Base-by-base conservation (phyloP, 345 rosid species). In the Excoecaria agallocha region DNA sequence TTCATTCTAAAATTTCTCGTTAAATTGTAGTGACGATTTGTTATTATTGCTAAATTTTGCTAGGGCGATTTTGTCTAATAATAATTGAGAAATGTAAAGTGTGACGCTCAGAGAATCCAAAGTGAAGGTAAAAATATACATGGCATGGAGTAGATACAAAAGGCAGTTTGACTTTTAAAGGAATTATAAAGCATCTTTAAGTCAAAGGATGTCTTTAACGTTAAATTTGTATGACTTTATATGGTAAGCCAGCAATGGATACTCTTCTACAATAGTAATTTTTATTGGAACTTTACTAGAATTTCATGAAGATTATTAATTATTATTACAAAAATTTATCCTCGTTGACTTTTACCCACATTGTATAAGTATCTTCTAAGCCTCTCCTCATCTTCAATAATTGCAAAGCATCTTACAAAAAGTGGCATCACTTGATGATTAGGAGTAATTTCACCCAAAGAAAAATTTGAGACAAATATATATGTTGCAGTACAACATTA, bases 191-290 rank as follows among this genome's bases (percentile, higher is more conserved):
- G 78, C 52, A 17, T 1, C 2, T 39, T 1, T 22, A 11, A 59
- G 67, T 59, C 60, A 68, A 60, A 68, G 67, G 22, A 41, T 69
- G 19, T 30, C 46, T 43, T 56, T 54, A 43, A 65, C 30, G 22
- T 8, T 46, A 19, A 57, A n/a, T 48, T 62, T 68, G 20, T 68
- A 58, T 75, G 66, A 58, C 45, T 48, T 37, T 54, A 19, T 54
- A 54, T 17, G 9, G 11, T 50, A 11, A 57, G 56, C 46, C 48
- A 43, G 15, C 52, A 30, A 46, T 66, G 17, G 71, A 74, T 67
- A 37, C 72, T 68, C 66, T 67, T 67, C 66, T 67, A 57, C 66
- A 49, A 58, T 46, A 55, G 57, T 45, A 8, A n/a, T 22, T 10
- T 22, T 58, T 4, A 22, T 22, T 54, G 8, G 11, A 64, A 46